Percentiles rank a stretch among this genome's conserved stretches.
Conservation (phyloP, 176 grass and related monocot species). For the Eleusine indica region DNA sequence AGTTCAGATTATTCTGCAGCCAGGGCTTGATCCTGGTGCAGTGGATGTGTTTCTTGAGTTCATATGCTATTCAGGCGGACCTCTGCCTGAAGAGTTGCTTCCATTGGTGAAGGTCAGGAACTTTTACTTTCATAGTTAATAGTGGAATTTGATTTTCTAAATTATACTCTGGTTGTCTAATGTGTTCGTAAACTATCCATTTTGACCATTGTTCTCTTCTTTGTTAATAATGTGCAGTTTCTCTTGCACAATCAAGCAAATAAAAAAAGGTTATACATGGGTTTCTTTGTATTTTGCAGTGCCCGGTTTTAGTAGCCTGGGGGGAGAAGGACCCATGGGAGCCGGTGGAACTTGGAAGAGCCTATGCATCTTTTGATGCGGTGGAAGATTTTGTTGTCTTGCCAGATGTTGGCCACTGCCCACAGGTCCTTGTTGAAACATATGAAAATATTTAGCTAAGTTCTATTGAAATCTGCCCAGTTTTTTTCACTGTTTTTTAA, state of each 20-base stretch:
- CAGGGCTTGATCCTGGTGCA: conserved; percentile 82
- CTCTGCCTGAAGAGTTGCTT: conserved; percentile 96
- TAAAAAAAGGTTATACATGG: background rate
- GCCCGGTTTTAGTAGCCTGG: conserved; percentile 88
- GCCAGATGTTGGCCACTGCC: conserved; percentile 93
- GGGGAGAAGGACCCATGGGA: conserved; percentile 97
- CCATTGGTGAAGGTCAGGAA: conserved; percentile 65
- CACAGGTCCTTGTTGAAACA: conserved; percentile 58
- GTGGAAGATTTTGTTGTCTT: conserved; percentile 94
- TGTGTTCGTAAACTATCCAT: background rate
- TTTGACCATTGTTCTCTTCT: background rate
- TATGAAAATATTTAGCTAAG: background rate
- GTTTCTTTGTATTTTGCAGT: conserved; percentile 54
- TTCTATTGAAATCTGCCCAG: conserved; percentile 12
- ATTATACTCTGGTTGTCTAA: conserved; percentile 4
- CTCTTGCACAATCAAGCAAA: no score
- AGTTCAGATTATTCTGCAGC: conserved; percentile 89
- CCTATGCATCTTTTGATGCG: conserved; percentile 63
- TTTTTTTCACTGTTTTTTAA: conserved; percentile 15
- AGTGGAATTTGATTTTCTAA: background rate
- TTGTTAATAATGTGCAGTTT: no score
- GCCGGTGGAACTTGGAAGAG: conserved; percentile 86
- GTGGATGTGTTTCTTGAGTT: conserved; percentile 97
- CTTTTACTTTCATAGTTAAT: background rate
- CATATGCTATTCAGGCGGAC: conserved; percentile 95